Percentiles rank a stretch among this genome's conserved stretches.
phyloP scores from a whole-genome alignment of 2,329 filamentous ascomycete genomes.

The Thielaviopsis euricoi region DNA sequence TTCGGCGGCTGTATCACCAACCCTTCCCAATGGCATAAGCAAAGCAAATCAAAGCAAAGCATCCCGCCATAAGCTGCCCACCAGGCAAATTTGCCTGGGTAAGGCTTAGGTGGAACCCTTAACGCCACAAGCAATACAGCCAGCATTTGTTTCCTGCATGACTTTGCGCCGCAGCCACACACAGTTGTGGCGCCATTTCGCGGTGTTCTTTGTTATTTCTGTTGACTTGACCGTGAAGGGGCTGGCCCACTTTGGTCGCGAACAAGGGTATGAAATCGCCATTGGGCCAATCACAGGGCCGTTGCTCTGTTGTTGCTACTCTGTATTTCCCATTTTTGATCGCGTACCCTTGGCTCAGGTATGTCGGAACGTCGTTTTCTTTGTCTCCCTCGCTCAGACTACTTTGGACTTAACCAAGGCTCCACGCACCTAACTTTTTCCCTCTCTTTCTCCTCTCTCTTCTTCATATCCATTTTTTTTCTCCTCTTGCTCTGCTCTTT shows the following conservation, averaged over 20 bases:
- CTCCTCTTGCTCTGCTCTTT: neutral
- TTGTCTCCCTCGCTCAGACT: slow-evolving; percentile 10
- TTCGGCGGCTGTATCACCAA: neutral
- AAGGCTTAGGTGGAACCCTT: slow-evolving; percentile 5
- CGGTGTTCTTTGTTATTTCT: neutral
- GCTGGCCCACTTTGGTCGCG: slow-evolving; percentile 11
- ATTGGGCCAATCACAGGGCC: slow-evolving; percentile 25
- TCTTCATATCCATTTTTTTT: slow-evolving; percentile 1
- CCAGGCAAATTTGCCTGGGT: neutral
- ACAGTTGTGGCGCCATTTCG: slow-evolving; percentile 4
- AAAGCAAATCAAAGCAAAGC: neutral
- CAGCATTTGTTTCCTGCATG: neutral
- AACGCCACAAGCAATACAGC: slow-evolving; percentile 1
- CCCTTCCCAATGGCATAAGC: neutral
- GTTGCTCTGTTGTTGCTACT: slow-evolving; percentile 43
- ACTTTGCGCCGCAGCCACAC: slow-evolving; percentile 3
- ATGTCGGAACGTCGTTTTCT: slow-evolving; percentile 11
- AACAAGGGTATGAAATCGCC: slow-evolving; percentile 2
- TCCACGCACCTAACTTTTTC: slow-evolving; percentile 6
- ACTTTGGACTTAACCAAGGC: slow-evolving; percentile 10
- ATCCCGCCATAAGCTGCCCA: neutral
- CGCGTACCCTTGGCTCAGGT: slow-evolving; percentile 12
- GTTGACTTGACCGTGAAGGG: neutral
- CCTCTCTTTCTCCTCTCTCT: slow-evolving; percentile 6
- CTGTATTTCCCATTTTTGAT: slow-evolving; percentile 24